Base-by-base conservation (phyloP, 352 stramenopile species). In the Phytophthora agathidicida region DNA sequence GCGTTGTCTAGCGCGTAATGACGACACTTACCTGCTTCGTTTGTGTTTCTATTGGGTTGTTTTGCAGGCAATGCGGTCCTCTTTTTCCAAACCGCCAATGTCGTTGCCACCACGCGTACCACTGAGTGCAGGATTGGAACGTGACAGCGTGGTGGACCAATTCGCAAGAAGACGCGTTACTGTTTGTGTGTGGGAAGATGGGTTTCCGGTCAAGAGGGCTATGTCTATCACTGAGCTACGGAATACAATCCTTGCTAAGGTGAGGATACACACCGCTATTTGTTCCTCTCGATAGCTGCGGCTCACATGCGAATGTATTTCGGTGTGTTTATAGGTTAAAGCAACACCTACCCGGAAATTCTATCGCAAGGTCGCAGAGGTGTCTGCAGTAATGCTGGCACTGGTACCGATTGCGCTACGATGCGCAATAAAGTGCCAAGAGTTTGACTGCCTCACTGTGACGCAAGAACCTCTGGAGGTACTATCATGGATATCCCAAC, bases 191-290 rank as follows among this genome's bases (percentile, higher is more conserved):
- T 94, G 85, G 85, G 83, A 91, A 55, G 70, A 86, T 35, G 81
- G 83, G 0, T 56, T 80, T 22, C 73, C 80, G 5, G 75, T 75
- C 16, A 94, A 94, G 60, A 74, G 77, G 30, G 73, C 77, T n/a
- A 91, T 94, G 82, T 84, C 85, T 3, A 88, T 94, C 32, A 79
- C 83, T 2, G 85, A 94, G 52, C 66, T 94, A 39, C 83, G 85
- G 23, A 88, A 85, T 72, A 86, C 80, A 47, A 92, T 94, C 48
- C 69, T 94, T 33, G 66, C 76, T 19, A 91, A 89, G 65, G 82
- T 93, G 59, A 49, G 50, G 39, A 46, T 37, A 54, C 13, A 65
- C 10, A 10, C 11, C 3, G 19, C n/a, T n/a, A n/a, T n/a, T n/a
- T n/a, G n/a, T n/a, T n/a, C n/a, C n/a, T n/a, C n/a, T n/a, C n/a